Conservation (phyloP, 768 basidiomycete genomes). For the Hortiboletus flavorubellus region DNA sequence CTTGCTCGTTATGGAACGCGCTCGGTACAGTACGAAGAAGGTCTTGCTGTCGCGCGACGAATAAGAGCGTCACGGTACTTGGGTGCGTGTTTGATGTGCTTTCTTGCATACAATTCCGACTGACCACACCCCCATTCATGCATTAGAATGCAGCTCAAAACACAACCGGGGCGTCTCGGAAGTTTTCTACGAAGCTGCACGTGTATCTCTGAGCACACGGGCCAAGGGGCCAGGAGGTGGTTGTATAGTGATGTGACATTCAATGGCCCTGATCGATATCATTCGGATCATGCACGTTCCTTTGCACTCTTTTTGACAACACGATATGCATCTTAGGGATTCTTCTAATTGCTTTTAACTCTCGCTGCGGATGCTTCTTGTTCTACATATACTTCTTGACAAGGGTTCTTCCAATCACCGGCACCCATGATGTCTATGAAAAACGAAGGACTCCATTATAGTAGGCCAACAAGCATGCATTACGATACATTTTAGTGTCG, state of each 20-base stretch:
- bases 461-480: constrained; percentile 18
- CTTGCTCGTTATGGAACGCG: constrained; percentile 66
- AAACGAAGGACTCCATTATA: constrained; percentile 24
- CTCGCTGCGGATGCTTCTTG: background rate
- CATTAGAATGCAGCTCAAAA: constrained; percentile 91
- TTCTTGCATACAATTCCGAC: background rate
- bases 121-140: background rate
- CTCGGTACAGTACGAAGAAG: constrained; percentile 90
- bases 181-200: constrained; percentile 89
- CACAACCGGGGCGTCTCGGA: constrained; percentile 94
- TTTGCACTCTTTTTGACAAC: constrained; percentile 1
- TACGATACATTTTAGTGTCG: constrained; percentile 26
- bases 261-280: background rate
- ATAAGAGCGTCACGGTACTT: constrained; percentile 93
- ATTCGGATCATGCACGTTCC: background rate
- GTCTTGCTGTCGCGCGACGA: constrained; percentile 80
- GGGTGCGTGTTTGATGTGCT: constrained; percentile 47
- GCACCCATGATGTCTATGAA: background rate
- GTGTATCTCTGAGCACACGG: constrained; percentile 74
- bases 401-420: background rate
- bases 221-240: constrained; percentile 58
- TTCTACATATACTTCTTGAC: constrained; percentile 15
- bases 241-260: constrained; percentile 59
- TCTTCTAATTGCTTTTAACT: constrained; percentile 20
- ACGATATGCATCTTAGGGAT: constrained; percentile 18